phyloP scores from a whole-genome alignment of 2,329 filamentous ascomycete species.

The Elsinoe fawcettii region DNA sequence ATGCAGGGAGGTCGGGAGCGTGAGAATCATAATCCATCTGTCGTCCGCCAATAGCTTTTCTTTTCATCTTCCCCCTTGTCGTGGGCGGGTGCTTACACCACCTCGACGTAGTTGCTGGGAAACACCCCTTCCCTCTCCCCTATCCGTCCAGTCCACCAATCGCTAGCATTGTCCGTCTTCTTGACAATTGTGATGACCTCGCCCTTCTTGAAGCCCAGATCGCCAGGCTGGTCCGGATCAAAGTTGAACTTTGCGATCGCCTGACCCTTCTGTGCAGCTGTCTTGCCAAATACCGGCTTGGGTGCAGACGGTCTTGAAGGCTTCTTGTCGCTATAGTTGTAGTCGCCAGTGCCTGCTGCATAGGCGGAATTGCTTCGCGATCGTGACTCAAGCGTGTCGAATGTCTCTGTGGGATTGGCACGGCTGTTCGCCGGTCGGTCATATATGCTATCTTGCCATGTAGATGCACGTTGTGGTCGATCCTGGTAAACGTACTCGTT shows the following conservation, averaged over 20 bases:
- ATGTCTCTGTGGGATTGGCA: slow-evolving; percentile 44
- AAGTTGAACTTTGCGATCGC: slow-evolving; percentile 90
- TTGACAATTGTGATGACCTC: slow-evolving; percentile 93
- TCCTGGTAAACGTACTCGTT: slow-evolving; percentile 43
- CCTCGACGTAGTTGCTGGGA: slow-evolving; percentile 48
- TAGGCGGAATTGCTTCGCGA: slow-evolving; percentile 31
- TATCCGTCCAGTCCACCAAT: slow-evolving; percentile 96
- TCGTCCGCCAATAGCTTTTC: background rate
- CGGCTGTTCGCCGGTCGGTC: slow-evolving; percentile 44
- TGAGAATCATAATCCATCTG: background rate
- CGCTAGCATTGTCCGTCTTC: slow-evolving; percentile 84
- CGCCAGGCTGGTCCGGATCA: slow-evolving; percentile 85
- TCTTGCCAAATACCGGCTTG: slow-evolving; percentile 70
- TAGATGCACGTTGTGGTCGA: slow-evolving; percentile 54
- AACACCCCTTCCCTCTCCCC: slow-evolving; percentile 84
- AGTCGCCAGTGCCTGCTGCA: slow-evolving; percentile 36
- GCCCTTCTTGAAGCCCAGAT: slow-evolving; percentile 93
- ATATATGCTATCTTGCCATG: slow-evolving; percentile 70
- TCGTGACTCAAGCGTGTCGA: slow-evolving; percentile 36
- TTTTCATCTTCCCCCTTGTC: background rate
- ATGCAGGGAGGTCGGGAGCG: background rate
- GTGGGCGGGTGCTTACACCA: too few relatives aligned
- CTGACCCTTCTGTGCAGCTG: slow-evolving; percentile 56
- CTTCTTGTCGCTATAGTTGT: slow-evolving; percentile 50
- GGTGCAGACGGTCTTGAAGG: slow-evolving; percentile 77